These are phyloP conservation scores for Solanum hybrid DNA, from an alignment of 305 asterid genomes.

Conservation along the genomic window DNA sequence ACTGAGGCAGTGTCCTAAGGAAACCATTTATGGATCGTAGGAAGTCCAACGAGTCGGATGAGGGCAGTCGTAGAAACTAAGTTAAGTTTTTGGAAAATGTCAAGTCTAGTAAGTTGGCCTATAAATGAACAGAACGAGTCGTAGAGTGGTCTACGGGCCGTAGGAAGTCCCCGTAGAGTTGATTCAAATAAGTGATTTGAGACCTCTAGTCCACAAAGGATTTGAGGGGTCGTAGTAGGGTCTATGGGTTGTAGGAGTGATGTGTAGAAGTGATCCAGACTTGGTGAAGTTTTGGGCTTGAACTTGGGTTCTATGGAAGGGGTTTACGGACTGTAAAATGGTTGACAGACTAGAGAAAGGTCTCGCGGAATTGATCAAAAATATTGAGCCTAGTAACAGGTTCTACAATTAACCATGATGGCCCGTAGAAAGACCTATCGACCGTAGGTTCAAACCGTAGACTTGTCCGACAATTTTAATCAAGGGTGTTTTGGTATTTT, in stretches of 20 bases:
- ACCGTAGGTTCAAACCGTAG: neutral
- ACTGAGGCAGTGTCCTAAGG: neutral
- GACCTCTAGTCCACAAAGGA: neutral
- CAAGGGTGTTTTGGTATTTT: neutral
- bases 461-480: neutral
- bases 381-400: neutral
- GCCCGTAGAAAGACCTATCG: neutral
- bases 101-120: neutral
- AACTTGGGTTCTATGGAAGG: neutral
- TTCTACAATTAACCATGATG: neutral
- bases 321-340: neutral
- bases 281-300: neutral
- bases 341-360: neutral
- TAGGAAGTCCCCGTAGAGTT: too few relatives aligned
- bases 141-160: neutral
- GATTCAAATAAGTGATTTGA: neutral
- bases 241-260: neutral
- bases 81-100: neutral
- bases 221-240: neutral
- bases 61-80: neutral
- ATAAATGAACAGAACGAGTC: too few relatives aligned
- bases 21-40: neutral
- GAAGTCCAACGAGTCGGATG: neutral
- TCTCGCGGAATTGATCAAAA: neutral
- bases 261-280: neutral